These are phyloP conservation scores for Lepiota brunneoincarnata DNA, from an alignment of 768 basidiomycete genomes.

Conservation along the genomic window DNA sequence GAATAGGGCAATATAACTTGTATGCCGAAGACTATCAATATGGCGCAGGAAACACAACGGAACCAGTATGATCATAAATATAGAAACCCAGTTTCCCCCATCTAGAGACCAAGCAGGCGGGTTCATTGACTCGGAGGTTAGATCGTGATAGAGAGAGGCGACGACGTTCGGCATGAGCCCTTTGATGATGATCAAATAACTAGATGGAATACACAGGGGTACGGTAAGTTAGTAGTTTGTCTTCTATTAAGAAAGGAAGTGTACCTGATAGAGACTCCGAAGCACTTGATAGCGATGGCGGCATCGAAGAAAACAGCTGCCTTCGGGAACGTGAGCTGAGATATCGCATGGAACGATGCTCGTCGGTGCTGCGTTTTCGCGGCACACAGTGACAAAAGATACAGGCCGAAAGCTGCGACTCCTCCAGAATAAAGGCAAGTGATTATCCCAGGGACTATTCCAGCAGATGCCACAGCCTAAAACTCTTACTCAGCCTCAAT, in stretches of 20 bases:
- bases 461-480: conserved; percentile 88
- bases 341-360: conserved; percentile 80
- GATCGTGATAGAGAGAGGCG: conserved; percentile 74
- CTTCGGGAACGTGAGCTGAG: conserved; percentile 85
- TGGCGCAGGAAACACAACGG: conserved; percentile 83
- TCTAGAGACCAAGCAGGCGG: conserved; percentile 77
- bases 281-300: conserved; percentile 95
- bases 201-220: conserved; percentile 22
- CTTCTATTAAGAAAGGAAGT: conserved; percentile 17
- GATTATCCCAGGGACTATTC: conserved; percentile 85
- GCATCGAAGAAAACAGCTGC: conserved; percentile 89
- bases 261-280: conserved; percentile 91
- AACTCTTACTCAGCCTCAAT: conserved; percentile 5
- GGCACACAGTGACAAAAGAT: conserved; percentile 84
- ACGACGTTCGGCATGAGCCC: conserved; percentile 92
- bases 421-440: conserved; percentile 82
- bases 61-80: conserved; percentile 73
- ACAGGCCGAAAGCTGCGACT: conserved; percentile 82
- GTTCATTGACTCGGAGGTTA: conserved; percentile 58
- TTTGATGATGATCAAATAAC: conserved; percentile 91
- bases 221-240: conserved; percentile 6
- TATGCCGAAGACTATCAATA: conserved; percentile 84
- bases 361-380: conserved; percentile 68
- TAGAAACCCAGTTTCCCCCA: conserved; percentile 78
- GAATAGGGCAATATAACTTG: conserved; percentile 89